Evolutionary conservation across 2,329 filamentous ascomycete species (phyloP), one percentile per base, ranked within the genome.

Genomic region (Cordyceps sp.): DNA sequence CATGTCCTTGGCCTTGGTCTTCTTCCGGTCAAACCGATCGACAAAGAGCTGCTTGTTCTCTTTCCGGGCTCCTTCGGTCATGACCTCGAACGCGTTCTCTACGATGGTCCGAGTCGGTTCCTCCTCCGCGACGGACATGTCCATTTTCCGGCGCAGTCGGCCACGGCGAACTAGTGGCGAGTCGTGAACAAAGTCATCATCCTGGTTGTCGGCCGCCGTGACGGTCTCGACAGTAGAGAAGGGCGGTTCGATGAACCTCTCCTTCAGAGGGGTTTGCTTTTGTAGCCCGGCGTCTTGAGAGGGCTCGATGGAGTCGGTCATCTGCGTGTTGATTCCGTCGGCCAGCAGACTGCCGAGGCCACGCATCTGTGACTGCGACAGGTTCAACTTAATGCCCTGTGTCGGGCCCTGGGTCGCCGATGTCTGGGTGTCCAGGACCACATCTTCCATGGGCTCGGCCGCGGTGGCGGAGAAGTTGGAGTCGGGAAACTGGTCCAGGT

Each of bases 1-100:
- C 68, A 93, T 81, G 17, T 78, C 76, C 46, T 76, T 85, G 1
- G 86, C 88, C 48, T 81, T 77, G 57, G 83, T 92, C 51, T 79
- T 86, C 54, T 84, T 86, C 54, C 78, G 82, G 56, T 93, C 70
- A 44, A 85, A 93, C 2, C 64, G 61, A 13, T 66, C 61, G n/a
- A 51, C 48, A 8, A 48, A 46, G 6, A 59, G 57, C 32, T 66
- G 62, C 43, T 70, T 69, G 44, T 69, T 67, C 45, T 65, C 55
- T 43, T 59, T 58, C 38, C 59, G 65, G 26, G 70, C 67, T 4
- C 67, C 74, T 46, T 76, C 77, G 42, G 71, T 72, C 70, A 93
- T 73, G 23, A 77, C 54, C 34, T 69, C 62, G 49, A 90, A 92
- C 0, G 77, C 80, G 21, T 37, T 28, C 8, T 14, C 27, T 41